phyloP scores from a whole-genome alignment of 495 filamentous ascomycete genomes.

The Cryomyces antarcticus region DNA sequence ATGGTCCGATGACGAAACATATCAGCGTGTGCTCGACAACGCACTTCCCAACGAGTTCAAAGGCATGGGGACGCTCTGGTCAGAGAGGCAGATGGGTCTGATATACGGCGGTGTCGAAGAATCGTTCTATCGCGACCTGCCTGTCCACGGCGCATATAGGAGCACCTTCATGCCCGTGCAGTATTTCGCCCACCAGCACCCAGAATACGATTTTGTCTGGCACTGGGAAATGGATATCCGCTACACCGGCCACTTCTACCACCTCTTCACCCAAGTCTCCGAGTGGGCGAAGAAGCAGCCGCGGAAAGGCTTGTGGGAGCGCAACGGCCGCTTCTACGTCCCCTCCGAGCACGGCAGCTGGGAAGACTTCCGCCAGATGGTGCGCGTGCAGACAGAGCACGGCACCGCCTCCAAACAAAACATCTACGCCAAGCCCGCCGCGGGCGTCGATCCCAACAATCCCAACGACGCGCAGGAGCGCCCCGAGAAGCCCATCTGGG shows the following conservation, averaged over 20 bases:
- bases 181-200: constrained; percentile 72
- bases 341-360: constrained; percentile 73
- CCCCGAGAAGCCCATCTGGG: constrained; percentile 63
- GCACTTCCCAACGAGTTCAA: constrained; percentile 70
- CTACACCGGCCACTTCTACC: constrained; percentile 91
- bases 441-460: constrained; percentile 14
- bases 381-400: constrained; percentile 72
- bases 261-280: constrained; percentile 56
- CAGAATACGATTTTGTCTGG: constrained; percentile 92
- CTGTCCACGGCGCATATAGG: constrained; percentile 79
- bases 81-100: constrained; percentile 72
- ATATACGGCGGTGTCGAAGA: constrained; percentile 71
- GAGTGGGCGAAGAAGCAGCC: constrained; percentile 68
- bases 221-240: constrained; percentile 98
- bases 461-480: constrained; percentile 23
- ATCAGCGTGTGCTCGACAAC: constrained; percentile 42
- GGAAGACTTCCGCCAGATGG: constrained; percentile 84
- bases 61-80: constrained; percentile 79
- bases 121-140: constrained; percentile 47
- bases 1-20: constrained; percentile 42
- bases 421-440: constrained; percentile 35
- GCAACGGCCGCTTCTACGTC: constrained; percentile 79
- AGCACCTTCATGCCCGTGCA: constrained; percentile 87
- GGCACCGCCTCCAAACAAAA: constrained; percentile 56
- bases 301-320: constrained; percentile 82